Base-by-base conservation (phyloP, 768 basidiomycete species). In the Kwoniella sp. region DNA sequence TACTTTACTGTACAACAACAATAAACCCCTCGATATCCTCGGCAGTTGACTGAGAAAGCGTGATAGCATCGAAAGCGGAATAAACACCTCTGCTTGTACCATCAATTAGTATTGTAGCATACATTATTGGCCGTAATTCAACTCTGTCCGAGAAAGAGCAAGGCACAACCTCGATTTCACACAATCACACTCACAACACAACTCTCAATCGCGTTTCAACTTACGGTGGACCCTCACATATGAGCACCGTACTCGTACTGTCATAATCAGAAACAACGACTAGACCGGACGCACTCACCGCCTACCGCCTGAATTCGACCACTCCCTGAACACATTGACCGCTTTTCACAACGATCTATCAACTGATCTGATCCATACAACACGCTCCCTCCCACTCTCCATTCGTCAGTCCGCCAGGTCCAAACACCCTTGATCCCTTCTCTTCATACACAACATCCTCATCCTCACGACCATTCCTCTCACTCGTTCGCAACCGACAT, bases 121-220 rank as follows among this genome's bases (percentile, higher is more conserved):
- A 45, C 17, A 45, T 9, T 9, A 3, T 17, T 45, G 41, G 41
- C 41, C 51, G 29, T 25, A 22, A 53, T 53, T 53, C 51, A 53
- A 53, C 51, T 53, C 25, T 53, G 48, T 48, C n/a, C 37, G 25
- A 7, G 34, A 34, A 5, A 34, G 34, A 34, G 8, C 41, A 45
- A 45, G 41, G 41, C 41, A 45, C 41, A 45, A 9, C 8, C 41
- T 11, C 41, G 41, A 9, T 45, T 45, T 45, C n/a, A 20, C 12
- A 22, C 55, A 37, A 8, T 25, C 38, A 38, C 20, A 38, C 37
- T 8, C 28, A 55, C 55, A 55, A 26, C 28, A 15, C 22, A 2
- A 57, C 26, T 2, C 13, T 12, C 25, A 57, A 38, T 41, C 37
- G 20, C 56, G 37, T 57, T 57, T 57, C 56, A 41, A 38, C 23